Evolutionary conservation across 345 rosid species (phyloP).

Genomic region (Abelmoschus esculentus): DNA sequence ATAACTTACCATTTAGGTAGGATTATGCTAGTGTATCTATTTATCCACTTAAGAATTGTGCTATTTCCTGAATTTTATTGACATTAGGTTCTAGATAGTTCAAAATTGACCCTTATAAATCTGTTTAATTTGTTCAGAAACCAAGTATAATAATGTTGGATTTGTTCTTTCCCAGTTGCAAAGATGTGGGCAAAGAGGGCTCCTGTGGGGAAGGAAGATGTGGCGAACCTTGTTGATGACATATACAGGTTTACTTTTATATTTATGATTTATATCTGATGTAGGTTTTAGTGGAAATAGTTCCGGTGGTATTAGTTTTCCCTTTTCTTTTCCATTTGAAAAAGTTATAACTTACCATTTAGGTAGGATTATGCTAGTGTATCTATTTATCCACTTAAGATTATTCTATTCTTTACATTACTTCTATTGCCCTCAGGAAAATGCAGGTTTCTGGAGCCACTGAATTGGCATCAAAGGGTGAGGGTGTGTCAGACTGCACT

Average conservation of each 20-base stretch:
- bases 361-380: neutral
- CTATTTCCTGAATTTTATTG: neutral
- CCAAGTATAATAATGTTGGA: neutral
- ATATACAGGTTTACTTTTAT: slow-evolving; percentile 56
- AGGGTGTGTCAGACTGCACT: slow-evolving; percentile 55
- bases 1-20: neutral
- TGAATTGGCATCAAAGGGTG: slow-evolving; percentile 81
- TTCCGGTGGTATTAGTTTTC: neutral
- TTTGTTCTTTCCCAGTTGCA: slow-evolving; percentile 39
- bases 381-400: neutral
- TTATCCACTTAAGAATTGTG: neutral
- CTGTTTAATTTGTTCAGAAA: neutral
- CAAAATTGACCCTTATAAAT: neutral
- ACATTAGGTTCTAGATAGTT: neutral
- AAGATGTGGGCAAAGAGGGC: slow-evolving; percentile 69
- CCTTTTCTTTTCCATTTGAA: neutral
- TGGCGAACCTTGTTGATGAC: slow-evolving; percentile 82
- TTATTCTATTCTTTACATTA: neutral
- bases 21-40: neutral
- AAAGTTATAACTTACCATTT: neutral
- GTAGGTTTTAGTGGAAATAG: neutral
- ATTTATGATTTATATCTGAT: neutral
- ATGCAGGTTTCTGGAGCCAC: slow-evolving; percentile 86
- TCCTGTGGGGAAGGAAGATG: slow-evolving; percentile 64
- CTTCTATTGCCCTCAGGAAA: slow-evolving; percentile 45